Evolutionary conservation across 495 filamentous ascomycete genomes (phyloP).

Genomic region (Hypoxylon crocopeplum): DNA sequence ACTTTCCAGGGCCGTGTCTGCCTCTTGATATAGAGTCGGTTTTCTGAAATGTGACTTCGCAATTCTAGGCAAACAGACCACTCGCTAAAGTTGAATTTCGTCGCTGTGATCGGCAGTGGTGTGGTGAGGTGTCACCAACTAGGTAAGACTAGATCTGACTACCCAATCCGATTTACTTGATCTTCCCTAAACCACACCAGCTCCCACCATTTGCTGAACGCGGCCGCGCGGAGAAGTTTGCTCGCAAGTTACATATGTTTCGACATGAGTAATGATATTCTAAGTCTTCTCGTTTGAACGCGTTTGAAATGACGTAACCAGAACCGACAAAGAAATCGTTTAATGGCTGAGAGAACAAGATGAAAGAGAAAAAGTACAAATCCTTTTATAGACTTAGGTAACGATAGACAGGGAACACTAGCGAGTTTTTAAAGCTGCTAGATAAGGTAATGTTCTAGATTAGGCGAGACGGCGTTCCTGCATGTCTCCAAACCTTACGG

Average conservation of each 20-base stretch:
- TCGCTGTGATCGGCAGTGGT: constrained; percentile 6
- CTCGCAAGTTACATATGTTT: constrained; percentile 5
- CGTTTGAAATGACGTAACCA: constrained; percentile 15
- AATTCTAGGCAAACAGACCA: no score
- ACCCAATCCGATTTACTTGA: constrained; percentile 7
- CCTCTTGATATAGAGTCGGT: background rate
- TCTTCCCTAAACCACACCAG: constrained; percentile 12
- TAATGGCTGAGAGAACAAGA: background rate
- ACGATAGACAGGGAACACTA: no score
- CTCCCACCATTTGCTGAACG: constrained; percentile 3
- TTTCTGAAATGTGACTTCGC: background rate
- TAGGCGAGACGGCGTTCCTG: constrained; percentile 26
- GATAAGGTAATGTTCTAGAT: constrained; percentile 36
- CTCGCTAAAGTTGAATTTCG: background rate
- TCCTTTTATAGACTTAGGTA: no score
- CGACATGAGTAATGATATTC: background rate
- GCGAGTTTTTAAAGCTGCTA: constrained; percentile 14
- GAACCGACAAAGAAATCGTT: background rate
- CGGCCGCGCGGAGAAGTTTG: constrained; percentile 5
- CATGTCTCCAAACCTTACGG: constrained; percentile 4
- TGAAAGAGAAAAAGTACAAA: background rate
- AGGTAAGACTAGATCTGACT: constrained; percentile 6
- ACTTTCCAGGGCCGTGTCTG: background rate
- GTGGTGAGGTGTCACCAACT: constrained; percentile 17
- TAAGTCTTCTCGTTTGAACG: background rate